A percentile compares a stretch with the other conserved stretches of the same genome.
Evolutionary conservation across 148 eudicot species (phyloP).

Genomic region (Beta vulgaris): DNA sequence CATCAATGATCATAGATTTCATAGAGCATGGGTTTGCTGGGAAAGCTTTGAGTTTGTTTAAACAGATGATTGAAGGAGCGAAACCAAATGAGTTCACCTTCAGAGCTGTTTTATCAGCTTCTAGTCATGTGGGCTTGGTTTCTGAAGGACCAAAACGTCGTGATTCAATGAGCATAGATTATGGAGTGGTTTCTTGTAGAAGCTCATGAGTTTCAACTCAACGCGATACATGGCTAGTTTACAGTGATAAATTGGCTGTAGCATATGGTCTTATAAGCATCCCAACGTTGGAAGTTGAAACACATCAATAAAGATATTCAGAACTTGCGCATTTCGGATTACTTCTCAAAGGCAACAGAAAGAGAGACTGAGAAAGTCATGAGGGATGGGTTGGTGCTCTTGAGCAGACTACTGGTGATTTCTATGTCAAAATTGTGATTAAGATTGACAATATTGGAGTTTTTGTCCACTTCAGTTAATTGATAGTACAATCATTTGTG

Average conservation of each 20-base stretch:
- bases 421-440: background rate
- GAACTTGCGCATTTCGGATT: conserved; percentile 60
- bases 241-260: conserved; percentile 72
- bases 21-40: conserved; percentile 61
- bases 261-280: conserved; percentile 70
- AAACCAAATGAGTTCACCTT: conserved; percentile 70
- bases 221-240: conserved; percentile 59
- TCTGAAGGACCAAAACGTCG: conserved; percentile 59
- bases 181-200: conserved; percentile 43
- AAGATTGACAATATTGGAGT: background rate
- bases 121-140: conserved; percentile 64
- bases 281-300: conserved; percentile 34
- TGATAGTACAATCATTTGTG: too few species aligned
- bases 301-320: conserved; percentile 58
- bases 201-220: conserved; percentile 48
- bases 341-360: conserved; percentile 41
- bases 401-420: conserved; percentile 66
- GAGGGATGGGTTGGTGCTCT: conserved; percentile 61
- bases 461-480: too few species aligned
- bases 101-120: conserved; percentile 65
- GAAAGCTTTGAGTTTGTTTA: conserved; percentile 49
- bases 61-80: conserved; percentile 52
- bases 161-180: conserved; percentile 42
- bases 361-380: conserved; percentile 62
- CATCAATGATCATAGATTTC: conserved; percentile 63